Conservation (phyloP, 2,329 filamentous ascomycete genomes). For the Phoma sp. region DNA sequence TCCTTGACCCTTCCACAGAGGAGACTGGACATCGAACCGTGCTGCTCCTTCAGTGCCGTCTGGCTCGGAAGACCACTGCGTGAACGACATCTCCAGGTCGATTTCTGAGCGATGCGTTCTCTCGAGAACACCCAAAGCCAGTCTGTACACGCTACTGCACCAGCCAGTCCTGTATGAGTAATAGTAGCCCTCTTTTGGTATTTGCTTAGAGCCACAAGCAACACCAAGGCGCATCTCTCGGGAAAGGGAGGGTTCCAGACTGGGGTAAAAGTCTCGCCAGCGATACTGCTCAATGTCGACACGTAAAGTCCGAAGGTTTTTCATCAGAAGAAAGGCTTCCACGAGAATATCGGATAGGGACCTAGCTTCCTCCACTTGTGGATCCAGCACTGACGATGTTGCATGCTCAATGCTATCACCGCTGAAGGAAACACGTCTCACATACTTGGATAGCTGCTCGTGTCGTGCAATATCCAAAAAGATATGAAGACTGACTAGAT, state of each 20-base stretch:
- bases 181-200: not conserved
- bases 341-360: not conserved
- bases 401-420: not conserved
- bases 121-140: not conserved
- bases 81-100: not conserved
- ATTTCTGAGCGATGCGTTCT: not conserved
- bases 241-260: too few species aligned
- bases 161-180: not conserved
- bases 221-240: not conserved
- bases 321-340: not conserved
- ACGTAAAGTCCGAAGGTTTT: not conserved
- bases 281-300: conserved; percentile 2
- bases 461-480: conserved; percentile 10
- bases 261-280: too few species aligned
- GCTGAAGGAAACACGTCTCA: conserved; percentile 3
- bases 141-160: not conserved
- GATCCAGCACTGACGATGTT: conserved; percentile 2
- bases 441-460: not conserved
- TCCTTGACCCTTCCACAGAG: not conserved
- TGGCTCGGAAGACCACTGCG: too few species aligned
- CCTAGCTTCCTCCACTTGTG: too few species aligned
- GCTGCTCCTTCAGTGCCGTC: not conserved
- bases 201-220: not conserved
- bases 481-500: not conserved
- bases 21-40: not conserved